phyloP scores from a whole-genome alignment of 2,329 filamentous ascomycete genomes.

The Talaromyces sp. region DNA sequence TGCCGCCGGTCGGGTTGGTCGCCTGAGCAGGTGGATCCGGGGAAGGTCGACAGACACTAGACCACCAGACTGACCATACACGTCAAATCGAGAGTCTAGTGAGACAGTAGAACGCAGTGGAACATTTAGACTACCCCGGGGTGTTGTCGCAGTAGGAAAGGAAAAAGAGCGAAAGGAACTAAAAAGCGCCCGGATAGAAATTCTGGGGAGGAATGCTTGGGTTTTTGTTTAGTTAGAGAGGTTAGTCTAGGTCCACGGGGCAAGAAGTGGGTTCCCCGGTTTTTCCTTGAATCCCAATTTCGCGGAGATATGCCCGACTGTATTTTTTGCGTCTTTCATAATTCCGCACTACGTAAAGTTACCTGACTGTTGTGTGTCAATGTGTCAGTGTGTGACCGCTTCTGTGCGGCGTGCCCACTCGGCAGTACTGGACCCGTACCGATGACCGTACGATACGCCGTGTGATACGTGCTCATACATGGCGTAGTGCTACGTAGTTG shows the following conservation, averaged over 20 bases:
- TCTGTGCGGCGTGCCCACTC: neutral
- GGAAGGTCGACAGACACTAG: neutral
- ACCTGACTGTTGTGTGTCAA: too few relatives aligned
- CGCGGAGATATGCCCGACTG: constrained; percentile 14
- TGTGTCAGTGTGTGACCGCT: too few relatives aligned
- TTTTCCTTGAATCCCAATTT: constrained; percentile 11
- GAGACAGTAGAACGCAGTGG: neutral
- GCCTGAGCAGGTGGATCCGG: constrained; percentile 3
- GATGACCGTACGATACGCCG: neutral
- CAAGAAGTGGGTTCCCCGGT: constrained; percentile 14
- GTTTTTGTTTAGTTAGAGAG: constrained; percentile 14
- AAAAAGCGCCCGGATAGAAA: neutral
- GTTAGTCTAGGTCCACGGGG: constrained; percentile 2
- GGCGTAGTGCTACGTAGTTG: too few relatives aligned
- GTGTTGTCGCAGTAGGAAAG: neutral
- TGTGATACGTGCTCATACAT: neutral
- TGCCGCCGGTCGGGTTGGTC: neutral
- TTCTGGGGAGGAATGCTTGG: constrained; percentile 13
- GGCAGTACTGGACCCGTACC: neutral
- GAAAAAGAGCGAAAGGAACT: neutral
- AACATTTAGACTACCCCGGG: neutral
- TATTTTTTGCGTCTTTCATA: neutral
- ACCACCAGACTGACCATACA: neutral
- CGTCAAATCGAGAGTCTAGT: neutral
- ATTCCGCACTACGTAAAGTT: too few relatives aligned